Percentiles rank a stretch among this genome's conserved stretches.
Conservation (phyloP, 2,329 filamentous ascomycete species). For the Alternaria dauci region DNA sequence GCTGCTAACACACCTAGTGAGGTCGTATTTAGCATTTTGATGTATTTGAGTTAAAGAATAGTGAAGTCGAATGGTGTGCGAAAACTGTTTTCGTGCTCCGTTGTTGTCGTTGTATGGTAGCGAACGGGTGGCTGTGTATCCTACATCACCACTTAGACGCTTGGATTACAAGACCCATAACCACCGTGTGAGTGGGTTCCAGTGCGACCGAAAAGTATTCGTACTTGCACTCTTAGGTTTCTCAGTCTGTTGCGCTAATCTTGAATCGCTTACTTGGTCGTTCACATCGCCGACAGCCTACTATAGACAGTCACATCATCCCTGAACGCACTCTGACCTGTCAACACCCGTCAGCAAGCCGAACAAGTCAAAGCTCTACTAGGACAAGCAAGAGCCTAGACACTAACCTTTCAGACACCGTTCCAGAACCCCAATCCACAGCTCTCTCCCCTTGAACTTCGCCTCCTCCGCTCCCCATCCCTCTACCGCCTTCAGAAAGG, state of each 20-base stretch:
- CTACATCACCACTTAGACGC: background rate
- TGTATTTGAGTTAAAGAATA: background rate
- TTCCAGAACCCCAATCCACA: constrained; percentile 35
- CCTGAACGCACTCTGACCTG: constrained; percentile 4
- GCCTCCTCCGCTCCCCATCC: constrained; percentile 35
- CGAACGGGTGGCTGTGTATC: background rate
- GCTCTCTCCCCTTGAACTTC: constrained; percentile 33
- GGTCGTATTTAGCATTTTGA: background rate
- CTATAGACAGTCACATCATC: constrained; percentile 18
- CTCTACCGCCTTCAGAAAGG: constrained; percentile 30
- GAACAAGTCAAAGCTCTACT: background rate
- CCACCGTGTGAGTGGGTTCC: background rate
- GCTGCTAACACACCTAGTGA: background rate
- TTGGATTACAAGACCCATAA: background rate
- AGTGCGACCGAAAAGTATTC: too few species aligned
- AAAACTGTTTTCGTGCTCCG: background rate
- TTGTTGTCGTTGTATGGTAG: background rate
- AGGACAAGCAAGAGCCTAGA: background rate
- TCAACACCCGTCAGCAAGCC: background rate
- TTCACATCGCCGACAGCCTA: background rate
- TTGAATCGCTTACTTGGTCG: background rate
- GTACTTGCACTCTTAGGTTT: too few species aligned
- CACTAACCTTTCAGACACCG: constrained; percentile 23
- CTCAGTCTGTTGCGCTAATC: background rate
- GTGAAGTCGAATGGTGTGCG: background rate